A percentile compares a stretch with the other conserved stretches of the same genome.
Conservation (phyloP, 2,329 filamentous ascomycete genomes). For the Penicillium thymicola region DNA sequence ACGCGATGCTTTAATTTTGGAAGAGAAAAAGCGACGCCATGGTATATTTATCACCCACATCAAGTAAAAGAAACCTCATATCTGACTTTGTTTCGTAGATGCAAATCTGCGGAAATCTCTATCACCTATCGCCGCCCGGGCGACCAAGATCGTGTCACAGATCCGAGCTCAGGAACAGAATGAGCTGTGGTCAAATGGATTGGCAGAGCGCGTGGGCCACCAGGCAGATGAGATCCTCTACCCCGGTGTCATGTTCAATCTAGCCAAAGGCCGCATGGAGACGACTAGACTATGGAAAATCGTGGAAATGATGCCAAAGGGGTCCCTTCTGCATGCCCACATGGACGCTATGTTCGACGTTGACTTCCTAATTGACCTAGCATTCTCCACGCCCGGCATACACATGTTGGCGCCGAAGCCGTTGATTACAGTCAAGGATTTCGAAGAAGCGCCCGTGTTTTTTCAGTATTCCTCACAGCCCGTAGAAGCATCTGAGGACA, state of each 20-base stretch:
- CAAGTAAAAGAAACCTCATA: neutral
- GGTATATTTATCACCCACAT: slow-evolving; percentile 49
- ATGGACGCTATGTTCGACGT: slow-evolving; percentile 88
- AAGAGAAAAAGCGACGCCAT: slow-evolving; percentile 80
- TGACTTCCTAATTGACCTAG: slow-evolving; percentile 70
- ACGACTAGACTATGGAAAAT: slow-evolving; percentile 81
- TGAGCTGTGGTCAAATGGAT: slow-evolving; percentile 70
- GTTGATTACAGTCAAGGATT: slow-evolving; percentile 54
- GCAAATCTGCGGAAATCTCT: slow-evolving; percentile 49
- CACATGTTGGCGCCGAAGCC: slow-evolving; percentile 62
- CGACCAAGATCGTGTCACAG: slow-evolving; percentile 73
- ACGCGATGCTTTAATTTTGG: slow-evolving; percentile 68
- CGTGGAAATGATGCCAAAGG: slow-evolving; percentile 83
- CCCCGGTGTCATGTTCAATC: slow-evolving; percentile 89
- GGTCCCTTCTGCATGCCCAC: slow-evolving; percentile 68
- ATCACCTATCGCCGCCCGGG: slow-evolving; percentile 73
- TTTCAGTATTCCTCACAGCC: slow-evolving; percentile 60
- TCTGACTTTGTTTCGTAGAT: slow-evolving; percentile 20
- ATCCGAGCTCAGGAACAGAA: slow-evolving; percentile 75
- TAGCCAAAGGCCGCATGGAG: slow-evolving; percentile 84
- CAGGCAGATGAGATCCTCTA: slow-evolving; percentile 63
- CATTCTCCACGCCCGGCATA: slow-evolving; percentile 69
- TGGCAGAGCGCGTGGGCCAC: slow-evolving; percentile 67
- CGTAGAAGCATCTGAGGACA: slow-evolving; percentile 43
- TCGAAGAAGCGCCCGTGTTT: slow-evolving; percentile 54